phyloP scores from a whole-genome alignment of 2,329 filamentous ascomycete species.

The Mollisia scopiformis region DNA sequence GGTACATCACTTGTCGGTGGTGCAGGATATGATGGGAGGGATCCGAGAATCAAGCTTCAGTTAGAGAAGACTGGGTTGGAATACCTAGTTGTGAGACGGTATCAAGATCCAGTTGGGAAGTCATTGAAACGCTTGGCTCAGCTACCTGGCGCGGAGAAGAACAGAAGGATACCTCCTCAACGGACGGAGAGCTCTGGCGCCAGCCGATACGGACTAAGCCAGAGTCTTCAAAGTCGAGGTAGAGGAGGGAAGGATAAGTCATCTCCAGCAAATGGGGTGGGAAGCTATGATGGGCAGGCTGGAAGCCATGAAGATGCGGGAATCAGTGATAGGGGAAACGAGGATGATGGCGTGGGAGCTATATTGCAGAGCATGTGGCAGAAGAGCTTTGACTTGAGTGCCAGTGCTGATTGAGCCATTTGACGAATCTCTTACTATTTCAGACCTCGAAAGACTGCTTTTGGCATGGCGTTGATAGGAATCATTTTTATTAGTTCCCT shows the following conservation, averaged over 20 bases:
- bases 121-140: conserved; percentile 59
- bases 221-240: conserved; percentile 42
- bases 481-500: neutral
- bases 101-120: conserved; percentile 70
- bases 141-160: conserved; percentile 55
- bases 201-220: conserved; percentile 41
- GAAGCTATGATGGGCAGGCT: conserved; percentile 24
- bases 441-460: neutral
- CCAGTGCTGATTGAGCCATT: conserved; percentile 43
- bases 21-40: conserved; percentile 59
- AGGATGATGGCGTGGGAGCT: conserved; percentile 50
- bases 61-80: conserved; percentile 73
- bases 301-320: conserved; percentile 20
- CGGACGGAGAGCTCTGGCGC: conserved; percentile 37
- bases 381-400: conserved; percentile 59
- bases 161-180: conserved; percentile 48
- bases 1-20: conserved; percentile 43
- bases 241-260: conserved; percentile 6
- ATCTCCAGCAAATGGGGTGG: conserved; percentile 6
- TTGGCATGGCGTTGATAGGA: neutral
- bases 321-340: conserved; percentile 44
- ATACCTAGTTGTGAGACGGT: conserved; percentile 73
- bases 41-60: conserved; percentile 66
- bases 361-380: conserved; percentile 64
- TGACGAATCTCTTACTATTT: neutral